Evolutionary conservation across 768 basidiomycete genomes (phyloP).

Genomic region (Rhizopogon salebrosus): DNA sequence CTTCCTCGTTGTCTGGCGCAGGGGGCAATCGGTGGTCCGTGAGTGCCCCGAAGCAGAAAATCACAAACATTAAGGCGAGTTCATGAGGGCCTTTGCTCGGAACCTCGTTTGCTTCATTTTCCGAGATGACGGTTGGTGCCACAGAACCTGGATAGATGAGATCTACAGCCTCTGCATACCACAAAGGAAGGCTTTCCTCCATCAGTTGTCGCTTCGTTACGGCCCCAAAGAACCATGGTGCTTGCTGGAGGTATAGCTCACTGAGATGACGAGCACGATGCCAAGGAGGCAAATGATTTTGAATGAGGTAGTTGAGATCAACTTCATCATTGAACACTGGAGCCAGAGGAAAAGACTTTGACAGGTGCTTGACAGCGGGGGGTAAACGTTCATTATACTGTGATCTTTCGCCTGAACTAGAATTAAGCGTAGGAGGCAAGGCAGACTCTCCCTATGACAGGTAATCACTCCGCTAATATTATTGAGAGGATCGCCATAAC

Average conservation of each 20-base stretch:
- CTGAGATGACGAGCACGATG: constrained; percentile 51
- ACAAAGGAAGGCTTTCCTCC: constrained; percentile 62
- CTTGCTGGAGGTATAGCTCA: constrained; percentile 71
- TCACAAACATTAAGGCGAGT: constrained; percentile 54
- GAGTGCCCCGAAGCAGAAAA: constrained; percentile 59
- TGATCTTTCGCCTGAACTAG: neutral
- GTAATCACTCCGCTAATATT: neutral
- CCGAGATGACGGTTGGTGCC: constrained; percentile 9
- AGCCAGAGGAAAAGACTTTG: constrained; percentile 48
- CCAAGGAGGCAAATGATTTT: constrained; percentile 53
- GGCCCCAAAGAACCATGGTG: constrained; percentile 77
- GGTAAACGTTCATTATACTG: constrained; percentile 13
- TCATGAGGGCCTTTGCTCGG: constrained; percentile 45
- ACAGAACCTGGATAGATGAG: constrained; percentile 22
- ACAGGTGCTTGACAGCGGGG: constrained; percentile 19
- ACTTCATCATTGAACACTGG: constrained; percentile 28
- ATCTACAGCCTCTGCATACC: constrained; percentile 49
- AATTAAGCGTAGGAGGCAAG: neutral
- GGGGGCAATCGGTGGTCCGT: constrained; percentile 49
- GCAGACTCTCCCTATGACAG: constrained; percentile 19
- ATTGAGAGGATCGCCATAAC: constrained; percentile 12
- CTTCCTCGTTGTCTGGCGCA: constrained; percentile 46
- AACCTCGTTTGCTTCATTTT: constrained; percentile 7
- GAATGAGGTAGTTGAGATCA: constrained; percentile 42
- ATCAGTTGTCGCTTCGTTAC: constrained; percentile 57